These are phyloP conservation scores for Chimonanthus salicifolius DNA, from an alignment of 164 flowering plant species.

Conservation along the genomic window DNA sequence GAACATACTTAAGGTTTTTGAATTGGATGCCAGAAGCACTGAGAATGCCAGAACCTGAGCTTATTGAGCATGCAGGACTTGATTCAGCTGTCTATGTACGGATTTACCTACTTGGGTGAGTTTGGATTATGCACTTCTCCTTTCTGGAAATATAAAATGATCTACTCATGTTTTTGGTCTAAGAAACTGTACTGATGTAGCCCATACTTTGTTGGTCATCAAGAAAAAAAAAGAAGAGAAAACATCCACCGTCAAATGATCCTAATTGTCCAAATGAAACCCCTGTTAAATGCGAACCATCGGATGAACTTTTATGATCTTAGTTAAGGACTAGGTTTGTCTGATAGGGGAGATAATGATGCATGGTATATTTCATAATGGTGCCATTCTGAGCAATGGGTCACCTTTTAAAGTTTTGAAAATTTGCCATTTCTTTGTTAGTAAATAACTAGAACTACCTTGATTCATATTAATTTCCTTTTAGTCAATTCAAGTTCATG, in stretches of 20 bases:
- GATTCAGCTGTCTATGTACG: slow-evolving; percentile 81
- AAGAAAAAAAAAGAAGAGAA: not conserved
- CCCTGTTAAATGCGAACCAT: not conserved
- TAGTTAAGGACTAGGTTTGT: not conserved
- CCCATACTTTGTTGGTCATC: not conserved
- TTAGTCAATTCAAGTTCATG: not conserved
- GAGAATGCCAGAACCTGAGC: slow-evolving; percentile 86
- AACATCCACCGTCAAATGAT: not conserved
- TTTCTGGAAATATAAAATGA: not conserved
- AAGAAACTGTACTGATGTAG: too few relatives aligned
- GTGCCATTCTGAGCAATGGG: not conserved
- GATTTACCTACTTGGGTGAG: slow-evolving; percentile 89
- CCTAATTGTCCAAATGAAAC: not conserved
- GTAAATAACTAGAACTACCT: not conserved
- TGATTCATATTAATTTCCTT: not conserved
- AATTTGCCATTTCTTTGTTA: not conserved
- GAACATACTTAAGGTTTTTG: slow-evolving; percentile 60
- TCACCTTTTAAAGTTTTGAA: too few relatives aligned
- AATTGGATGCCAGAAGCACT: slow-evolving; percentile 93
- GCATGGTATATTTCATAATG: not conserved
- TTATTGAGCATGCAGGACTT: slow-evolving; percentile 86
- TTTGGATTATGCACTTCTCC: not conserved
- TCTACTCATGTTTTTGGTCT: not conserved
- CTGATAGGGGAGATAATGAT: not conserved
- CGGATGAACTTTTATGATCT: not conserved